phyloP scores from a whole-genome alignment of 495 filamentous ascomycete genomes.

The Neurospora cerealis region DNA sequence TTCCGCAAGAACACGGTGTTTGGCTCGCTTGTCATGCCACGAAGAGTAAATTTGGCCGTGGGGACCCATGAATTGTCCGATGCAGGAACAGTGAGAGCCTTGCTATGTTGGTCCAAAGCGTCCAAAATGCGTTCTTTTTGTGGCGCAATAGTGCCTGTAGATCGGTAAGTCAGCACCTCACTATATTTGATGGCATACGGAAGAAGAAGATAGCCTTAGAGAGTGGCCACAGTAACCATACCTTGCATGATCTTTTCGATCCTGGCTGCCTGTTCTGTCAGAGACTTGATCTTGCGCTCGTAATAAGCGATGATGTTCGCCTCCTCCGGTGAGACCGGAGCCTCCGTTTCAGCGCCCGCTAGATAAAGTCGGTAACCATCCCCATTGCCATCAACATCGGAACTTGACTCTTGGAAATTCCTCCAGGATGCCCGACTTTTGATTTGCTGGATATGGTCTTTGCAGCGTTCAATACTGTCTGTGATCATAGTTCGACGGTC shows the following conservation, averaged over 20 bases:
- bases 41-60: conserved; percentile 26
- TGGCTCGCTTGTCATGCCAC: conserved; percentile 27
- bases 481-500: conserved; percentile 25
- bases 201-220: not conserved
- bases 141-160: not conserved
- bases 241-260: conserved; percentile 13
- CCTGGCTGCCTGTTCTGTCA: conserved; percentile 7
- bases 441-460: conserved; percentile 10
- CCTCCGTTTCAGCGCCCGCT: conserved; percentile 20
- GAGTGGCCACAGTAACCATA: conserved; percentile 4
- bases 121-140: not conserved
- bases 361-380: conserved; percentile 44
- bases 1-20: conserved; percentile 30
- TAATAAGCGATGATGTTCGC: conserved; percentile 8
- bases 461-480: conserved; percentile 11
- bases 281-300: conserved; percentile 8
- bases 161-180: not conserved
- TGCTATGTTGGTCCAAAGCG: not conserved
- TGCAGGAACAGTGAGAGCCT: conserved; percentile 20
- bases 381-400: conserved; percentile 33
- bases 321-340: conserved; percentile 31
- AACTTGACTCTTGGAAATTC: conserved; percentile 37
- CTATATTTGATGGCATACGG: not conserved
- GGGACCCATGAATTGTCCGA: conserved; percentile 27
- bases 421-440: conserved; percentile 17